phyloP scores from a whole-genome alignment of 2,329 filamentous ascomycete genomes.

The Drechslerella coelobrocha region DNA sequence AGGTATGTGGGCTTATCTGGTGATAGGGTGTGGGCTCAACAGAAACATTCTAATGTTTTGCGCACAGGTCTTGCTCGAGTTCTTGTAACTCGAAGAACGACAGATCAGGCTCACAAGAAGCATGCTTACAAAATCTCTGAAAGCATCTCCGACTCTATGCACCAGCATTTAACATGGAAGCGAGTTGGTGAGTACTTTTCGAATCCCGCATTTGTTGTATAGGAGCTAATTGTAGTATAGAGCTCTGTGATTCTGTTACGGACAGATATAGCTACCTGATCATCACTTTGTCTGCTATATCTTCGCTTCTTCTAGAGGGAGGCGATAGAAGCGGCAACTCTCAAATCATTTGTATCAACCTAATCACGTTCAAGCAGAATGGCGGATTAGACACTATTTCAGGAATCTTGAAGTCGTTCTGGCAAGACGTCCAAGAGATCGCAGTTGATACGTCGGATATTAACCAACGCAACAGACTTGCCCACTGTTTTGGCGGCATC shows the following conservation, averaged over 20 bases:
- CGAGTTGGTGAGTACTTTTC: constrained; percentile 52
- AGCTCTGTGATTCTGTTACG: constrained; percentile 68
- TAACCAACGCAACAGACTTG: constrained; percentile 58
- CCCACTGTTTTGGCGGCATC: constrained; percentile 68
- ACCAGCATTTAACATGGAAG: constrained; percentile 55
- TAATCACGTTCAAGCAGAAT: constrained; percentile 84
- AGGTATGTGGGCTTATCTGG: constrained; percentile 56
- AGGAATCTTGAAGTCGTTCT: constrained; percentile 72
- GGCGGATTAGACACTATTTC: constrained; percentile 78
- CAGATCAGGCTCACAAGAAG: constrained; percentile 70
- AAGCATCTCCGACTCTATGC: constrained; percentile 54
- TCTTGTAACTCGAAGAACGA: constrained; percentile 75
- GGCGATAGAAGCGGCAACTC: constrained; percentile 61
- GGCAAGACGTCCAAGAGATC: constrained; percentile 60
- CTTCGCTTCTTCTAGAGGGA: constrained; percentile 78
- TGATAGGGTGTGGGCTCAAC: constrained; percentile 4
- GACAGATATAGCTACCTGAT: constrained; percentile 82
- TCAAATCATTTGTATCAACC: constrained; percentile 74
- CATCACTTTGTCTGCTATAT: constrained; percentile 77
- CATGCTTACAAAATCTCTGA: constrained; percentile 69
- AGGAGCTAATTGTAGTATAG: constrained; percentile 56
- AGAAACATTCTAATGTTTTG: constrained; percentile 3
- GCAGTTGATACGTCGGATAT: constrained; percentile 56
- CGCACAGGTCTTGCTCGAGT: constrained; percentile 72
- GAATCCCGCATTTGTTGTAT: not conserved